Evolutionary conservation across 257 asterid species (phyloP), one percentile per base, ranked within the genome.

Genomic region (Primulina tabacum): DNA sequence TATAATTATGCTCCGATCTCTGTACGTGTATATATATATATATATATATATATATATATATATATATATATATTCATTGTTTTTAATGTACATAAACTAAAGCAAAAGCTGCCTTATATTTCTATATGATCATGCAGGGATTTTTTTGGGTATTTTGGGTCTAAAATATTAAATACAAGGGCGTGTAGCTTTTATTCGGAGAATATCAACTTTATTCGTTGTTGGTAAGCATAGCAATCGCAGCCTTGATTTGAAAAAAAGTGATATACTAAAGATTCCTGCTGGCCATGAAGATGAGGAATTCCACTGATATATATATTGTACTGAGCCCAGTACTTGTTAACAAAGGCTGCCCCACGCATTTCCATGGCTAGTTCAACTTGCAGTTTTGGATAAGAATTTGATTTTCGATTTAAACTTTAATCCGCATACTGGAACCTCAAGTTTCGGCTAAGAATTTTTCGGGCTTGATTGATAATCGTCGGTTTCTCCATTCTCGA

Each of bases 221-320:
- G 76, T 47, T 61, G 81, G 81, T 78, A 55, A 74, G 73, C 76
- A 67, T 50, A 14, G 57, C 21, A 50, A 50, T 55, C n/a, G 68
- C 74, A 71, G 78, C 84, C 73, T 87, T 73, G 88, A 73, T 77
- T 78, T 77, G 70, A 67, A 73, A 79, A 74, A 87, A 87, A 85
- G 90, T 73, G 43, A 64, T 62, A 60, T 50, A 62, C 57, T 67
- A 67, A 81, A 87, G 87, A 84, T 87, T 84, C 90, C 74, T 50
- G 57, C 57, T 81, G 80, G 60, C 81, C 74, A 79, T 33, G 62
- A 60, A 38, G 26, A 28, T 34, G 72, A 78, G 65, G 76, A 69
- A 30, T 32, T 60, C 52, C 71, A 73, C 73, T 66, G 21, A 50
- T 28, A 28, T 28, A 50, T 28, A 28, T 28, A 2, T 50, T 60